A percentile compares a stretch with the other conserved stretches of the same genome.
phyloP scores from a whole-genome alignment of 352 stramenopile genomes.

The Halophytophthora batemanensis region DNA sequence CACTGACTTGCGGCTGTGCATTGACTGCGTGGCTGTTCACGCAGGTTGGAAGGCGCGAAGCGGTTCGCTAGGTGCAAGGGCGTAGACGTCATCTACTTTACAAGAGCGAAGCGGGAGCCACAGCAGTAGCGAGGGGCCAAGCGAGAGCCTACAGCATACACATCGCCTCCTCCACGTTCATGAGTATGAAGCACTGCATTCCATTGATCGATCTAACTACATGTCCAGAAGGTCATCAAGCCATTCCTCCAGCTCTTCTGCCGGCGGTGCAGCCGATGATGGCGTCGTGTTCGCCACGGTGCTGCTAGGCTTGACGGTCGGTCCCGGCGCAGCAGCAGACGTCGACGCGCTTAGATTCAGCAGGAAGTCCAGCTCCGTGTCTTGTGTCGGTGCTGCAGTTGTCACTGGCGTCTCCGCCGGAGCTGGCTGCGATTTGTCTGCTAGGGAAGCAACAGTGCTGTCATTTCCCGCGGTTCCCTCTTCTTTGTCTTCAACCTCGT shows the following conservation, averaged over 20 bases:
- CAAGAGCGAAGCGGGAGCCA: conserved; percentile 11
- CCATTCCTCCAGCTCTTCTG: conserved; percentile 64
- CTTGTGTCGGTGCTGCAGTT: conserved; percentile 7
- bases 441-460: background rate
- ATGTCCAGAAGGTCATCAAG: conserved; percentile 65
- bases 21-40: background rate
- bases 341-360: conserved; percentile 35
- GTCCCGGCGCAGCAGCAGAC: background rate
- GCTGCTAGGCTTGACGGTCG: too few species aligned
- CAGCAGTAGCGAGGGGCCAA: too few species aligned
- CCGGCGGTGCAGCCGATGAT: conserved; percentile 12
- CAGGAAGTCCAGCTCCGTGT: conserved; percentile 39
- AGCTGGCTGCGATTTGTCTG: background rate
- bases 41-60: conserved; percentile 66
- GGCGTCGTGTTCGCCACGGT: conserved; percentile 4
- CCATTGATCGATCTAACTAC: conserved; percentile 19
- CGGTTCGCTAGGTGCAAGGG: conserved; percentile 72
- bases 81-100: conserved; percentile 84
- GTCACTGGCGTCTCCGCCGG: background rate
- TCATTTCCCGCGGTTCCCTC: background rate
- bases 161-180: too few species aligned
- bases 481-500: conserved; percentile 6
- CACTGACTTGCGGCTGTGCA: background rate
- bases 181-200: too few species aligned
- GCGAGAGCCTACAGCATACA: too few species aligned